Percentiles rank a stretch among this genome's conserved stretches.
These are phyloP conservation scores for Eucalyptus sideroxylon DNA, from an alignment of 345 rosid species.

Conservation along the genomic window DNA sequence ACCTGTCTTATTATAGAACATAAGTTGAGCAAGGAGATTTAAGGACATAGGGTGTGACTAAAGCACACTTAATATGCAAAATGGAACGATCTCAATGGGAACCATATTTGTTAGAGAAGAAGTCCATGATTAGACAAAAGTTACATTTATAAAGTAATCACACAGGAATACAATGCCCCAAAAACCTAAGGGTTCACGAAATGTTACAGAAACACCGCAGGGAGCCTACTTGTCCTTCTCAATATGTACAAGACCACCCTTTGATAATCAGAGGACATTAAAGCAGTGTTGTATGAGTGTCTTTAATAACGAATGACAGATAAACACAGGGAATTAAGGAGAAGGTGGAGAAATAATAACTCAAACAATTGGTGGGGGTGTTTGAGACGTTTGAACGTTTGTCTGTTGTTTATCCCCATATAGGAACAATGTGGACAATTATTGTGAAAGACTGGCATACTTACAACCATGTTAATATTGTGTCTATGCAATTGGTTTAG, in stretches of 20 bases:
- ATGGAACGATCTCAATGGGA: neutral
- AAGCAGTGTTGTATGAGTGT: neutral
- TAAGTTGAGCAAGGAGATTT: neutral
- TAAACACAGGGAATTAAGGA: neutral
- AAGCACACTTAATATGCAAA: neutral
- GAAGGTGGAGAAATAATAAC: neutral
- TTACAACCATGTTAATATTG: neutral
- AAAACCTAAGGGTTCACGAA: neutral
- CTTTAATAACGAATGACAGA: neutral
- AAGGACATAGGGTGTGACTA: neutral
- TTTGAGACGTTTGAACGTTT: neutral
- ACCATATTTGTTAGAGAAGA: fast-evolving
- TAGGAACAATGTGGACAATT: neutral
- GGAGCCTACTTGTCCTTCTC: neutral
- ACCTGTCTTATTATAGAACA: neutral
- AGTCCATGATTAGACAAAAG: neutral
- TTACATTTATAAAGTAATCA: neutral
- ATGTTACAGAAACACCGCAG: neutral
- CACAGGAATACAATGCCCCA: fast-evolving
- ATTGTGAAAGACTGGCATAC: neutral
- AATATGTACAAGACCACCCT: fast-evolving
- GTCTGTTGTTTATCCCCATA: no score
- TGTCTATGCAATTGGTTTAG: neutral
- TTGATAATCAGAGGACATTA: neutral
- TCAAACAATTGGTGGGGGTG: neutral